These are phyloP conservation scores for Schrenkiella parvula DNA, from an alignment of 345 rosid species.

Conservation along the genomic window DNA sequence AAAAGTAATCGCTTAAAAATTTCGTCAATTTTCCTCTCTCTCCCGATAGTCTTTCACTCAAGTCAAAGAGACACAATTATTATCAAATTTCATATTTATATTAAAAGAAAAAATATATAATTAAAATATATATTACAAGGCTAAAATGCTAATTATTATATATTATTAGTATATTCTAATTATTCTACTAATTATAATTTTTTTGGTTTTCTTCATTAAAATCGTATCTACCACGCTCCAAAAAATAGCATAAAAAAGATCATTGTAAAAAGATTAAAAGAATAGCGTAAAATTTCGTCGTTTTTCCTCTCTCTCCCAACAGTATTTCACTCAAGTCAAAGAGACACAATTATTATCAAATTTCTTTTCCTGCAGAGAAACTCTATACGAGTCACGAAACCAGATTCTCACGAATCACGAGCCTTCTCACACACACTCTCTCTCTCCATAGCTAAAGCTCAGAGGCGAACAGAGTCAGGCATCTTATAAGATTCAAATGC, in stretches of 20 bases:
- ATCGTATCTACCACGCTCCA: background rate
- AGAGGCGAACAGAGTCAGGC: background rate
- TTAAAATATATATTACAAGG: no score
- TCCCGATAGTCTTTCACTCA: background rate
- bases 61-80: conserved; percentile 17
- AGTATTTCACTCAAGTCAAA: conserved; percentile 5
- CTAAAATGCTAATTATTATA: no score
- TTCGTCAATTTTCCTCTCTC: background rate
- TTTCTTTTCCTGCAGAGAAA: background rate
- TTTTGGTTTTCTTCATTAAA: no score
- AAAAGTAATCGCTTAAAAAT: background rate
- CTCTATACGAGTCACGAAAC: conserved; percentile 15
- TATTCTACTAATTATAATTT: no score
- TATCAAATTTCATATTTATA: background rate
- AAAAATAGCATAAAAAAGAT: background rate
- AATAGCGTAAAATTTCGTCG: background rate
- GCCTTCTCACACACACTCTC: background rate
- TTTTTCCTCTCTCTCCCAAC: background rate
- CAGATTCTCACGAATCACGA: conserved; percentile 12
- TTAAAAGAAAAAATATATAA: no score
- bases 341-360: conserved; percentile 2
- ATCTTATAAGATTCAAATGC: conserved; percentile 25
- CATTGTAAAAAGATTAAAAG: background rate
- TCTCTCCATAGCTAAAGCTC: background rate
- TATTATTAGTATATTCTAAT: no score